Evolutionary conservation across 495 filamentous ascomycete genomes (phyloP), one percentile per base, ranked within the genome.

Genomic region (Penicillium chermesinum): DNA sequence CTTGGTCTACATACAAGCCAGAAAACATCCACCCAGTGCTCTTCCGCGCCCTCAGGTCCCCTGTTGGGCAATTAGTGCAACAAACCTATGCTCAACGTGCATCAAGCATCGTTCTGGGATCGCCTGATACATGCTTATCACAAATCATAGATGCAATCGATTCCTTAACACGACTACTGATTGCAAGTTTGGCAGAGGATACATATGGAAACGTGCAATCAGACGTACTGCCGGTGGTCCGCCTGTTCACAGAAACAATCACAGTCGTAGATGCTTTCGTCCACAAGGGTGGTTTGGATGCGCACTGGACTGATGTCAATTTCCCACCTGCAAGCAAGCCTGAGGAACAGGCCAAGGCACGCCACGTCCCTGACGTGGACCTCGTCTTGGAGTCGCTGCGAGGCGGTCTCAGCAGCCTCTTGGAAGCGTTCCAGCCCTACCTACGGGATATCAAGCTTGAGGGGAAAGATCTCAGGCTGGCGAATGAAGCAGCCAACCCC

Each of bases 261-360:
- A 76, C 71, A 18, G 79, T 79, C 39, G 62, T 96, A n/a, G 83
- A 95, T 52, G 61, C 53, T 9, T 93, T 95, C 57, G 67, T 78
- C 16, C 59, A 70, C 27, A 48, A 61, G 22, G 70, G 56, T 10
- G 70, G 67, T 2, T 64, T 93, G 12, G 70, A 75, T 19, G 67
- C 76, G 3, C 86, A 93, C 68, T 96, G 91, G 90, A 91, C 89
- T 2, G 91, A 97, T 65, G 69, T 88, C 2, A 70, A 78, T 20
- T 72, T 73, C 46, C 62, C 69, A 3, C 59, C 72, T 0, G 62
- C 75, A 3, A 69, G 50, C 19, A 54, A 76, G 14, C 68, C 73
- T 5, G 57, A 71, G 13, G 62, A 64, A 3, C 67, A 77, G 21
- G 60, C 58, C 4, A 56, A 60, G 25, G 66, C 73, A 12, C 63